Evolutionary conservation across 2,329 filamentous ascomycete species (phyloP).

Genomic region (Penicillium sp.): DNA sequence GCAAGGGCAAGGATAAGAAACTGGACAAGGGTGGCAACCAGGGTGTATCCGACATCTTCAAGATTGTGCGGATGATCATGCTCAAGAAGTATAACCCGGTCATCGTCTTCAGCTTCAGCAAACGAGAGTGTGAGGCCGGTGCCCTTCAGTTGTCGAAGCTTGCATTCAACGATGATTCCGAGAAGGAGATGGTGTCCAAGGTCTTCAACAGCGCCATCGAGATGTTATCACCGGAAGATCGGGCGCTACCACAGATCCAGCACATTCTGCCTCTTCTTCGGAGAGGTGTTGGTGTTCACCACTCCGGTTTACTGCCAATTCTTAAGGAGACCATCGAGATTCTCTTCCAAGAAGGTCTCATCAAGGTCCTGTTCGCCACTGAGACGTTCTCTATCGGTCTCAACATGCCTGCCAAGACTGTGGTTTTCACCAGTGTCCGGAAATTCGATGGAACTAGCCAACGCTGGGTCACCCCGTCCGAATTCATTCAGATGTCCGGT

Average conservation of each 20-base stretch:
- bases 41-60: constrained; percentile 78
- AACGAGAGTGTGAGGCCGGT: constrained; percentile 88
- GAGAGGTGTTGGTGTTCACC: constrained; percentile 93
- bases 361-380: constrained; percentile 96
- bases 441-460: constrained; percentile 84
- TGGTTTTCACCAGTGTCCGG: constrained; percentile 94
- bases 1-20: constrained; percentile 87
- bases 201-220: constrained; percentile 93
- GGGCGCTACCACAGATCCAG: constrained; percentile 79
- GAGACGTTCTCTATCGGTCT: constrained; percentile 98
- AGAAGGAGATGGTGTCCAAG: constrained; percentile 89
- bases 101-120: constrained; percentile 99
- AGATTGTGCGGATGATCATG: constrained; percentile 99
- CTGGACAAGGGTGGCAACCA: constrained; percentile 77
- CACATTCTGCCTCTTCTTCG: constrained; percentile 84
- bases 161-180: constrained; percentile 92
- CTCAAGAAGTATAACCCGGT: constrained; percentile 95
- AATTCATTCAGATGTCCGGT: constrained; percentile 98
- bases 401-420: constrained; percentile 99
- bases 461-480: constrained; percentile 84
- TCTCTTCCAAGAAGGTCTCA: constrained; percentile 93
- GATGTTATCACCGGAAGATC: constrained; percentile 86
- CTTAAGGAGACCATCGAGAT: constrained; percentile 99
- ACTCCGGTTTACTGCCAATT: constrained; percentile 90
- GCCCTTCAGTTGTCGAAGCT: constrained; percentile 81